phyloP scores from a whole-genome alignment of 2,329 filamentous ascomycete genomes.

The Colletotrichum destructivum region DNA sequence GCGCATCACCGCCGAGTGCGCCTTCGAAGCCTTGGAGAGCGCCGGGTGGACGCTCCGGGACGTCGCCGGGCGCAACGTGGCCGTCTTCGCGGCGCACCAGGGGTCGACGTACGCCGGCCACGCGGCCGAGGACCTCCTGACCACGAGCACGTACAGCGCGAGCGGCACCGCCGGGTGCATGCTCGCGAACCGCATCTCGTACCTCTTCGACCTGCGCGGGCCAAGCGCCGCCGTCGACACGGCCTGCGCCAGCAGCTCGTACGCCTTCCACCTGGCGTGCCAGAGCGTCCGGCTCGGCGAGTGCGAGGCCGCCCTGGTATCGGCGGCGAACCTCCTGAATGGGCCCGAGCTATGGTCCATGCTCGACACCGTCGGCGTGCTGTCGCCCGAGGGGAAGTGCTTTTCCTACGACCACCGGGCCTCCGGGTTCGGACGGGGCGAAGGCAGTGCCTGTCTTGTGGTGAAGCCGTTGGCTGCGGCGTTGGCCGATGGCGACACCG shows the following conservation, averaged over 20 bases:
- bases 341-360: constrained; percentile 38
- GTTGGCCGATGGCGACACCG: constrained; percentile 55
- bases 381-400: constrained; percentile 47
- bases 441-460: constrained; percentile 56
- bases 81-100: constrained; percentile 53
- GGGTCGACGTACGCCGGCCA: constrained; percentile 44
- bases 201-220: constrained; percentile 45
- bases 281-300: constrained; percentile 47
- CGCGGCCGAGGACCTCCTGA: constrained; percentile 43
- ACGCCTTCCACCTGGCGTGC: constrained; percentile 52
- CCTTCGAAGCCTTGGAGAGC: constrained; percentile 52
- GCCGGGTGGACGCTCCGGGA: constrained; percentile 48
- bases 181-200: constrained; percentile 51
- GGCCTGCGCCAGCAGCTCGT: constrained; percentile 52
- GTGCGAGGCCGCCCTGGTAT: constrained; percentile 50
- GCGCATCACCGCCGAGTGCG: constrained; percentile 52
- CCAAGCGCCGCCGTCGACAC: constrained; percentile 53
- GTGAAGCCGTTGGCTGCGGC: constrained; percentile 60
- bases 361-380: constrained; percentile 42
- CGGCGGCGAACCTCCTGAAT: constrained; percentile 50
- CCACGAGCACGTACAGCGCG: constrained; percentile 40
- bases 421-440: constrained; percentile 60
- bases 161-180: constrained; percentile 46
- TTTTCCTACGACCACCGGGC: constrained; percentile 53
- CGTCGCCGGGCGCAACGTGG: constrained; percentile 49